Base-by-base conservation (phyloP, 176 grass and related monocot genomes). In the Urochloa ruziziensis region DNA sequence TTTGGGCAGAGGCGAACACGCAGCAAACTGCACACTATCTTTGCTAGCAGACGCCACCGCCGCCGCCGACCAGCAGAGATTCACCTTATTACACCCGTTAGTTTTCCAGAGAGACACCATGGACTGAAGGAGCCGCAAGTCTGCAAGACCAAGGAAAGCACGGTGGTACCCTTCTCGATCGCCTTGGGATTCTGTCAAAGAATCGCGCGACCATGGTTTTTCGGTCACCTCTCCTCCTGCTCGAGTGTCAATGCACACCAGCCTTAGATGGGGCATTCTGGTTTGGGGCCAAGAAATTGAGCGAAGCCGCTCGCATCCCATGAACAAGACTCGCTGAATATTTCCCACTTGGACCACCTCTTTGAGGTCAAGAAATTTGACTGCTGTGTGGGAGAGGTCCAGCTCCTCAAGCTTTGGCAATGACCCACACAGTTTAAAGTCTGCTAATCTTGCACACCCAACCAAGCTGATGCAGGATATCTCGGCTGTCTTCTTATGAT, bases 191-290 rank as follows among this genome's bases (percentile, higher is more conserved):
- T 7, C 33, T 30, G 21, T 65, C 7, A 75, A 74, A 23, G 32
- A 18, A 59, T 58, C 48, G 16, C 2, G 0, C 0, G 13, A 5
- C 19, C 13, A 37, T 66, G 63, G 63, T 37, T 58, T 56, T 37
- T 3, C 5, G 52, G 52, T 7, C 5, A 54, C 10, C 9, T 11
- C 36, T 42, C 16, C 35, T 3, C 33, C 21, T 43, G 23, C 54
- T 61, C 54, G 53, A 12, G 54, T 77, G 54, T 77, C 74, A 5
- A 77, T 77, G 54, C 36, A 43, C n/a, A 77, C 4, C 44, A 73
- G 18, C 9, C 47, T 73, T 23, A 73, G 43, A 21, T 34, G 28
- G 19, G 3, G 21, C 34, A 51, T 2, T 1, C 10, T 5, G 0
- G 9, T 0, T 39, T 21, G 0, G 6, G 40, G 80, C 80, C 68